A percentile compares a stretch with the other conserved stretches of the same genome.
Conservation (phyloP, 306 rosid genomes). For the Erythrophleum fordii region DNA sequence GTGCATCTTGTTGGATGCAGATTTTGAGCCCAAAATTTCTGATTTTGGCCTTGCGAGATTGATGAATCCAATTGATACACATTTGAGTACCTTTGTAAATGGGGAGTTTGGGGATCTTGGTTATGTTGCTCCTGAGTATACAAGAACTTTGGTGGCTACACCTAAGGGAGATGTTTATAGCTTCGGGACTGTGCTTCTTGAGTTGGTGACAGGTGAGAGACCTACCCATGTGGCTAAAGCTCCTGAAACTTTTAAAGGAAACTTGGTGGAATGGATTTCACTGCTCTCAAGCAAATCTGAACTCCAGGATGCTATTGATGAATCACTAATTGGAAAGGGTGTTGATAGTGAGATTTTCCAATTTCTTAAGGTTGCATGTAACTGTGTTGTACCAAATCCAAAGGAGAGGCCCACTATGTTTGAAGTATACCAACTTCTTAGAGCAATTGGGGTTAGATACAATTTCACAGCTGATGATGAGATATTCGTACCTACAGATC, state of each 20-base stretch:
- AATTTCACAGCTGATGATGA: constrained; percentile 76
- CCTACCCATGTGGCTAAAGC: constrained; percentile 74
- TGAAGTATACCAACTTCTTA: constrained; percentile 89
- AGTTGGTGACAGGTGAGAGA: constrained; percentile 87
- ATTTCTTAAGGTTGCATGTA: constrained; percentile 81
- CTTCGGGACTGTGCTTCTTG: constrained; percentile 88
- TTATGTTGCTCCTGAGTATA: constrained; percentile 92
- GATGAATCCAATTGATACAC: constrained; percentile 93
- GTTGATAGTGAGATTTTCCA: constrained; percentile 73
- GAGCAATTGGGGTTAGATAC: constrained; percentile 82
- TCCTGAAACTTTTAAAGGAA: constrained; percentile 84
- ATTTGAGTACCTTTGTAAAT: constrained; percentile 95
- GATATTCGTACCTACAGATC: constrained; percentile 53
- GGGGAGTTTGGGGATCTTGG: constrained; percentile 97
- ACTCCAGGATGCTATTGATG: constrained; percentile 66
- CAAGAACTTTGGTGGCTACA: constrained; percentile 87
- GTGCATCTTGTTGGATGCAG: constrained; percentile 77
- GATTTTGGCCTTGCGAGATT: constrained; percentile 97
- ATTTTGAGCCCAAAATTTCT: constrained; percentile 84
- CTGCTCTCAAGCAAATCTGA: constrained; percentile 54
- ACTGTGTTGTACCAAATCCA: constrained; percentile 59
- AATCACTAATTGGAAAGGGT: constrained; percentile 68
- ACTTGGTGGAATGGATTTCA: constrained; percentile 77
- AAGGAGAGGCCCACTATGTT: constrained; percentile 96
- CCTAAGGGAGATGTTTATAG: constrained; percentile 92